phyloP scores from a whole-genome alignment of 73 alveolate genomes.

The Paramecium tetraurelia region DNA sequence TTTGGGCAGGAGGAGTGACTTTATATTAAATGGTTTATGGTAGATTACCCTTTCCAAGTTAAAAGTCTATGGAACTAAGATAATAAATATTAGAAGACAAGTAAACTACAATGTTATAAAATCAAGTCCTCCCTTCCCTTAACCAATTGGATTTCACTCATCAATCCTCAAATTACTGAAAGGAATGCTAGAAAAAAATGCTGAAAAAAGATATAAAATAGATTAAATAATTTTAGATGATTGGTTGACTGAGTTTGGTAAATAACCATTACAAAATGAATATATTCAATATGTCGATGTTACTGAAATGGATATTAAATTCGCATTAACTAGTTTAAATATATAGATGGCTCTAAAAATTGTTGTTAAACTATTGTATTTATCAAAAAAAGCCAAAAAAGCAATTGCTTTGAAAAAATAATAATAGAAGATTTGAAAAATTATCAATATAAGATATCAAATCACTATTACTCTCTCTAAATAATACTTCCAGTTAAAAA shows the following conservation, averaged over 20 bases:
- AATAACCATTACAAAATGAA: slow-evolving; percentile 9
- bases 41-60: slow-evolving; percentile 66
- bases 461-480: slow-evolving; percentile 27
- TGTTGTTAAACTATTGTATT: slow-evolving; percentile 11
- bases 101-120: neutral
- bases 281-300: neutral
- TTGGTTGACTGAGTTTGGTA: slow-evolving; percentile 38
- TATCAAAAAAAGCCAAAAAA: slow-evolving; percentile 41
- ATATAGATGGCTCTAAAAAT: slow-evolving; percentile 37
- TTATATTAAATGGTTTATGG: slow-evolving; percentile 70
- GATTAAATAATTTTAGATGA: slow-evolving; percentile 2
- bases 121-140: neutral
- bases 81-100: slow-evolving; percentile 51
- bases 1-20: slow-evolving; percentile 83
- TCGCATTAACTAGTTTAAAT: slow-evolving; percentile 5
- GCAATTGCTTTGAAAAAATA: neutral
- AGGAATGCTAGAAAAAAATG: slow-evolving; percentile 34
- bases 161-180: neutral
- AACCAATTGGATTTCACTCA: slow-evolving; percentile 10
- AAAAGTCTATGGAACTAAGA: slow-evolving; percentile 47
- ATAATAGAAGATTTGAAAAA: neutral
- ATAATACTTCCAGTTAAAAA: slow-evolving; percentile 42
- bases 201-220: neutral
- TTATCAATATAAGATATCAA: neutral
- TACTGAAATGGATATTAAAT: slow-evolving; percentile 30